Evolutionary conservation across 2,329 filamentous ascomycete genomes (phyloP), one percentile per base, ranked within the genome.

Genomic region (Rhytidhysteron rufulum): DNA sequence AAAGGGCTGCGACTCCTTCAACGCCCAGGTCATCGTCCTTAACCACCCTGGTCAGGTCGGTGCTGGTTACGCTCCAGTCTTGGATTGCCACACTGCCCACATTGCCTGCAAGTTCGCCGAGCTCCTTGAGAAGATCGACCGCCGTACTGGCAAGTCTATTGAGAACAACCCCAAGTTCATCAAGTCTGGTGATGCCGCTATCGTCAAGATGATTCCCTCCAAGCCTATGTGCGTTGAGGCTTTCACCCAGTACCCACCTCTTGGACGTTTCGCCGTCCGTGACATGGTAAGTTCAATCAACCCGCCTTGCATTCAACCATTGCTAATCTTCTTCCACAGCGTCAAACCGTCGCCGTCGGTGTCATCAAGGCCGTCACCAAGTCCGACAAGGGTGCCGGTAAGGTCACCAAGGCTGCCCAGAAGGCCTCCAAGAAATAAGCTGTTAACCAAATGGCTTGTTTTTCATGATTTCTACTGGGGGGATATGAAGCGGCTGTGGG

Each of bases 171-270:
- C 93, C 78, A 98, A 98, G 86, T 97, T 96, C 85, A 90, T 98
- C 88, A 98, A 98, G 89, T 96, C 91, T 68, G 93, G 93, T 86
- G 93, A 98, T 75, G 91, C 93, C 62, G 91, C 91, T 75, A 98
- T 98, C 79, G 93, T 98, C 80, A 97, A 96, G 89, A 97, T 98
- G 93, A 71, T 96, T 82, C 93, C 93, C 72, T 96, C 91, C 80
- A 98, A 98, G 90, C 93, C 93, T 72, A 98, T 98, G 93, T 98
- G 93, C 77, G 93, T 98, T 75, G 93, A 98, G 88, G 80, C 93
- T 65, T 98, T 97, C 89, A 96, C 90, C 67, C 89, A 96, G 71
- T 98, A 97, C 83, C 91, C 93, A 68, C 93, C 93, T 74, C 89
- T 98, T 66, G 93, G 93, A 74, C 91, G 93, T 85, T 98, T 98